Percentiles rank a stretch among this genome's conserved stretches.
Conservation (phyloP, 139 green algal species). For the Mychonastes homosphaera region DNA sequence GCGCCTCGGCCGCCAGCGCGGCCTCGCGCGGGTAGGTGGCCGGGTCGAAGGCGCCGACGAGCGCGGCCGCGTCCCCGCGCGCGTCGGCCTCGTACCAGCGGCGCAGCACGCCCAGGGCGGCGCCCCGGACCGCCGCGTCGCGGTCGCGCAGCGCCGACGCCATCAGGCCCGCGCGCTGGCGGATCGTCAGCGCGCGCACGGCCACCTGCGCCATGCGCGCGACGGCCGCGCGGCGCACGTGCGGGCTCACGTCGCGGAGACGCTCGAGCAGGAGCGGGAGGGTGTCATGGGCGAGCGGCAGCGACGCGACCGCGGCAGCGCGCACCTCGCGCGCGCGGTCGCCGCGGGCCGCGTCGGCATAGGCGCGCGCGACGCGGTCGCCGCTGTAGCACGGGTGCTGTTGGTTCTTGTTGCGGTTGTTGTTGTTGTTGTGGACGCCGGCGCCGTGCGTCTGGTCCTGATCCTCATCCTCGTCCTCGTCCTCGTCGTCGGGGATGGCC, state of each 20-base stretch:
- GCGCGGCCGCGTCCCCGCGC: not conserved
- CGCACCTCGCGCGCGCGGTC: slow-evolving; percentile 1
- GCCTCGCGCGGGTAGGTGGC: slow-evolving; percentile 13
- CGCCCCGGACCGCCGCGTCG: slow-evolving; percentile 6
- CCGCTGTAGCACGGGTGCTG: too few relatives aligned
- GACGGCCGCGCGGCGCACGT: slow-evolving; percentile 7
- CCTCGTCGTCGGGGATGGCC: not conserved
- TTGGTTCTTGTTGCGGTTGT: too few relatives aligned
- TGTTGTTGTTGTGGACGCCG: not conserved
- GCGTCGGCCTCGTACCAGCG: slow-evolving; percentile 3
- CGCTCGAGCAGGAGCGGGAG: slow-evolving; percentile 12
- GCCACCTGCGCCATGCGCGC: not conserved
- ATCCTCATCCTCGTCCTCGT: slow-evolving; percentile 11
- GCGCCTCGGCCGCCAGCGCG: not conserved
- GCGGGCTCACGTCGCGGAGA: slow-evolving; percentile 3
- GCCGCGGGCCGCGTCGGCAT: not conserved
- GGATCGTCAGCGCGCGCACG: slow-evolving; percentile 1
- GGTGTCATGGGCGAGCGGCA: slow-evolving; percentile 7
- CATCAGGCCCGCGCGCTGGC: not conserved
- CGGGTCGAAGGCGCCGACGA: slow-evolving; percentile 12
- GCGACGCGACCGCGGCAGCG: slow-evolving; percentile 4
- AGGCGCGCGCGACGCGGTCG: not conserved
- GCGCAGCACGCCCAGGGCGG: slow-evolving; percentile 2
- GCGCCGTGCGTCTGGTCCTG: not conserved
- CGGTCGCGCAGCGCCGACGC: slow-evolving; percentile 5